Conservation (phyloP, 2,329 filamentous ascomycete genomes). For the Colletotrichum spaethianum region DNA sequence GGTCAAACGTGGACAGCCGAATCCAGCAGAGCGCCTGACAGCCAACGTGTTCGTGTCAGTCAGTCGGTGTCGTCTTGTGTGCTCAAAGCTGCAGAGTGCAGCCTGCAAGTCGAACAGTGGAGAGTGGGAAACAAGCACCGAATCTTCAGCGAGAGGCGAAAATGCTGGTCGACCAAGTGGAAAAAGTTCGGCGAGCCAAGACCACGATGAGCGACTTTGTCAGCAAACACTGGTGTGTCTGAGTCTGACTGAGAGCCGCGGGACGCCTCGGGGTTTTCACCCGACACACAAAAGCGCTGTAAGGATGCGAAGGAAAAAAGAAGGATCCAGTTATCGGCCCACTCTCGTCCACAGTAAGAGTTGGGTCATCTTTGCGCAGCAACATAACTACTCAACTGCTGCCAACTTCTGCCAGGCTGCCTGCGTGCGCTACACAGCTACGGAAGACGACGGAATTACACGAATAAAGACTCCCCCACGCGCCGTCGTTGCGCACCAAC, state of each 20-base stretch:
- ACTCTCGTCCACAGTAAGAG: conserved; percentile 34
- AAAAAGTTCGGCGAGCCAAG: conserved; percentile 25
- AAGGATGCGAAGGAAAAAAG: conserved; percentile 22
- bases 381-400: conserved; percentile 5
- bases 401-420: background rate
- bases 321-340: conserved; percentile 31
- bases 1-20: conserved; percentile 27
- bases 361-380: conserved; percentile 15
- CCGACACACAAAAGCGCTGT: conserved; percentile 26
- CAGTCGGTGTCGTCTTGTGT: background rate
- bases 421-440: conserved; percentile 8
- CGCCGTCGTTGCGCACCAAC: conserved; percentile 25
- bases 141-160: conserved; percentile 39
- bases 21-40: background rate
- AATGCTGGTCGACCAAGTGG: background rate
- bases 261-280: conserved; percentile 34
- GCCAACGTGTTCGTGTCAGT: background rate
- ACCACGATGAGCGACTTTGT: conserved; percentile 31
- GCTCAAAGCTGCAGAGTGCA: conserved; percentile 31
- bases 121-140: conserved; percentile 21
- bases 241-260: conserved; percentile 21
- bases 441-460: conserved; percentile 20
- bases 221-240: conserved; percentile 22
- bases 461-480: conserved; percentile 3
- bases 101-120: conserved; percentile 18